Evolutionary conservation across 2,329 filamentous ascomycete species (phyloP).

Genomic region (Sclerotinia minor): DNA sequence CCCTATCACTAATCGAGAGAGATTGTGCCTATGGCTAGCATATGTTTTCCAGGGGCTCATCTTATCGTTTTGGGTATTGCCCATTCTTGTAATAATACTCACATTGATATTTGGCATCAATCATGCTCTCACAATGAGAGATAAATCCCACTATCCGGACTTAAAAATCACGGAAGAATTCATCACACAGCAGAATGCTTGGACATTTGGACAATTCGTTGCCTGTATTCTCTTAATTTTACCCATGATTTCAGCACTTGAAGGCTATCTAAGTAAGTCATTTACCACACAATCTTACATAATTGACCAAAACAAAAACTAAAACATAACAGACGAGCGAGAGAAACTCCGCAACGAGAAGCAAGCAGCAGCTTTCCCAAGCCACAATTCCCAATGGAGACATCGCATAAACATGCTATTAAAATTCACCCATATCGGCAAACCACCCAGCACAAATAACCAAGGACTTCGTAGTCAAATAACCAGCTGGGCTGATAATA

Average conservation of each 20-base stretch:
- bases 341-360: neutral
- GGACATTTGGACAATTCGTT: constrained; percentile 20
- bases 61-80: constrained; percentile 5
- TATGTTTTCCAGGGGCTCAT: constrained; percentile 9
- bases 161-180: constrained; percentile 14
- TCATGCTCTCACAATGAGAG: neutral
- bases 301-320: neutral
- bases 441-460: neutral
- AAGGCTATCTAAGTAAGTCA: constrained; percentile 5
- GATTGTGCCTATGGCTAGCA: neutral
- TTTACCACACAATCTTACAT: too few species aligned
- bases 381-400: constrained; percentile 3
- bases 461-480: neutral
- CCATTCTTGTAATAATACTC: neutral
- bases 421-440: constrained; percentile 1
- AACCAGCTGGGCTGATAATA: neutral
- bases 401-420: neutral
- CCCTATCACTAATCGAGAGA: neutral
- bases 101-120: neutral
- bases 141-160: neutral
- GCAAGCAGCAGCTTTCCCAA: neutral
- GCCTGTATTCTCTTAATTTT: constrained; percentile 9
- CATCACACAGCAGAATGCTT: constrained; percentile 9
- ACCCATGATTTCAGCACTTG: constrained; percentile 13
- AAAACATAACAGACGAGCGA: neutral